Conservation (phyloP, 495 filamentous ascomycete genomes). For the Xylaria cubensis region DNA sequence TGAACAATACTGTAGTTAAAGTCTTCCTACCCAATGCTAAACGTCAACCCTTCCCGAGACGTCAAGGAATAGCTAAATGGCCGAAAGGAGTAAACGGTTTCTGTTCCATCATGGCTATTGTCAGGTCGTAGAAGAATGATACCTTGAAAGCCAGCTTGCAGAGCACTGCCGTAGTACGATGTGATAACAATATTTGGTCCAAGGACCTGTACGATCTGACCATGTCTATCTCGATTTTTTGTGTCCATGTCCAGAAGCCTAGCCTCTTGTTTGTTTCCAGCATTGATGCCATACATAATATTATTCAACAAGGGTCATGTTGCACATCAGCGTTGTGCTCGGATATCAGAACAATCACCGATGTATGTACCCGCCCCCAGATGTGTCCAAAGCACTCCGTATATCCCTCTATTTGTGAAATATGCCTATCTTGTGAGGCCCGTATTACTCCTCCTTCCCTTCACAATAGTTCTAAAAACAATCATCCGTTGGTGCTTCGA, state of each 20-base stretch:
- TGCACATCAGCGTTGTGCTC: conserved; percentile 25
- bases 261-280: conserved; percentile 3
- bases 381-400: not conserved
- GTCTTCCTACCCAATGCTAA: not conserved
- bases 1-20: conserved; percentile 16
- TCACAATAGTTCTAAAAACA: not conserved
- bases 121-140: not conserved
- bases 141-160: not conserved
- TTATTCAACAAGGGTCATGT: conserved; percentile 18
- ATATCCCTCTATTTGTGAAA: not conserved
- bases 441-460: not conserved
- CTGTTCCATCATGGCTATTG: not conserved
- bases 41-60: not conserved
- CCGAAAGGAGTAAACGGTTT: not conserved
- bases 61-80: not conserved
- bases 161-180: not conserved
- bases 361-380: conserved; percentile 24
- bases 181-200: not conserved
- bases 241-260: not conserved
- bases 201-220: not conserved
- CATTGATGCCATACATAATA: not conserved
- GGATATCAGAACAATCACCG: conserved; percentile 28
- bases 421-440: not conserved
- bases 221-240: conserved; percentile 3
- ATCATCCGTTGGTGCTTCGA: not conserved